Conservation (phyloP, 441 rosid genomes). For the Aquilaria agallochum region DNA sequence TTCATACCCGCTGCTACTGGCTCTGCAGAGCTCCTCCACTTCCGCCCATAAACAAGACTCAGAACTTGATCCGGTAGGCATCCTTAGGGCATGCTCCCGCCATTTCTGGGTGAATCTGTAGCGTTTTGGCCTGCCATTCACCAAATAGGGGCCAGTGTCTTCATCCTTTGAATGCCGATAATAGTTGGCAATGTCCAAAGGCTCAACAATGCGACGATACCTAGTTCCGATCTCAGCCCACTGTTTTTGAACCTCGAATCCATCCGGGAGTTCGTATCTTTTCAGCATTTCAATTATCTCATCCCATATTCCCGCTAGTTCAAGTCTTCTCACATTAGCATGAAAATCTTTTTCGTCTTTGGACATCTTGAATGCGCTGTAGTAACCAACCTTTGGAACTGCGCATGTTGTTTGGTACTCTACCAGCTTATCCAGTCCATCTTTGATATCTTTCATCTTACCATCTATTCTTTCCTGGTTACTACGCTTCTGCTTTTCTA, state of each 20-base stretch:
- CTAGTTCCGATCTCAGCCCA: conserved; percentile 51
- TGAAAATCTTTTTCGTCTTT: conserved; percentile 41
- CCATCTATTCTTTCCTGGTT: conserved; percentile 28
- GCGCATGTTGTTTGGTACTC: conserved; percentile 37
- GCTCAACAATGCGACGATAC: conserved; percentile 60
- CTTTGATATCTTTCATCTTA: conserved; percentile 24
- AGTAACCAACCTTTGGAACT: conserved; percentile 42
- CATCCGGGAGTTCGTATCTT: conserved; percentile 59
- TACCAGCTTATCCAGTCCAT: conserved; percentile 24
- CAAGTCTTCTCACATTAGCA: conserved; percentile 69
- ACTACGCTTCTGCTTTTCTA: conserved; percentile 44
- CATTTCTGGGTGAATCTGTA: conserved; percentile 60
- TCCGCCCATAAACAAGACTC: conserved; percentile 71
- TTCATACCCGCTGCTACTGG: conserved; percentile 6
- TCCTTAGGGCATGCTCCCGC: conserved; percentile 39
- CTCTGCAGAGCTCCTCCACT: conserved; percentile 59
- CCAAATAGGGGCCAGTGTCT: conserved; percentile 75
- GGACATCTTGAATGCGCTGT: conserved; percentile 57
- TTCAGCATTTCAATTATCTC: conserved; percentile 63
- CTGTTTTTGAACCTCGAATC: conserved; percentile 33
- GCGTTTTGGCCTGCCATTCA: conserved; percentile 62
- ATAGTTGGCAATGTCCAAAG: conserved; percentile 79
- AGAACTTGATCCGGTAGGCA: conserved; percentile 10
- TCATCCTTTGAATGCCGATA: conserved; percentile 64
- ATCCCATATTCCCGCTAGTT: conserved; percentile 65